Evolutionary conservation across 2,329 filamentous ascomycete genomes (phyloP).

Genomic region (Microcera coccophila): DNA sequence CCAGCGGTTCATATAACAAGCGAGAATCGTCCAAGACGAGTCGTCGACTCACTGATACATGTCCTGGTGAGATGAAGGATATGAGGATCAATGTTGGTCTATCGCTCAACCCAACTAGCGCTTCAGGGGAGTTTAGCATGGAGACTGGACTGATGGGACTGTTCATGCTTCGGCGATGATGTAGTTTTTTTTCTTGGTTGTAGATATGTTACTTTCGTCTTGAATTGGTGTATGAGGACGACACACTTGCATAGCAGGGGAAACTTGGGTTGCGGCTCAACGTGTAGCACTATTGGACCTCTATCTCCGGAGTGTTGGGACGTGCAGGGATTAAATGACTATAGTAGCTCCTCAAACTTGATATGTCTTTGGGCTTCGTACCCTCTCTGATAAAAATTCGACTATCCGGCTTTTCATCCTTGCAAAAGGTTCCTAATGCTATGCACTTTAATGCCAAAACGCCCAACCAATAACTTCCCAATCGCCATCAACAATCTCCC

Average conservation of each 20-base stretch:
- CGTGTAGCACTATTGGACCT: constrained; percentile 23
- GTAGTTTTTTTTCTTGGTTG: constrained; percentile 18
- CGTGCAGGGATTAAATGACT: neutral
- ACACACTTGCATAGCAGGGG: constrained; percentile 23
- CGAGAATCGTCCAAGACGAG: no score
- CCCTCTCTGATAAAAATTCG: neutral
- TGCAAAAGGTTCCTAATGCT: no score
- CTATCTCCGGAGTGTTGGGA: neutral
- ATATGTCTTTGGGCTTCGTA: neutral
- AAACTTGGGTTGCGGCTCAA: constrained; percentile 17
- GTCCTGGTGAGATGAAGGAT: no score
- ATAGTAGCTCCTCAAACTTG: neutral
- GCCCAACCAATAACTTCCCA: constrained; percentile 7
- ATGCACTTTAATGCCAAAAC: constrained; percentile 20
- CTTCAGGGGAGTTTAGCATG: neutral
- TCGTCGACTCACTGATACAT: no score
- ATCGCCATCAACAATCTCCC: constrained; percentile 1
- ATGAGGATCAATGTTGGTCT: neutral
- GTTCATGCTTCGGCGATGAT: constrained; percentile 9
- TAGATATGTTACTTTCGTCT: constrained; percentile 24
- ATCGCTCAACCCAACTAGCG: neutral
- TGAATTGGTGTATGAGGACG: constrained; percentile 24
- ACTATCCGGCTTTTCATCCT: neutral
- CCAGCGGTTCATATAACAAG: no score
- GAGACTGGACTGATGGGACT: neutral